phyloP scores from a whole-genome alignment of 495 filamentous ascomycete genomes.

The Pyrenopolyporus hunteri region DNA sequence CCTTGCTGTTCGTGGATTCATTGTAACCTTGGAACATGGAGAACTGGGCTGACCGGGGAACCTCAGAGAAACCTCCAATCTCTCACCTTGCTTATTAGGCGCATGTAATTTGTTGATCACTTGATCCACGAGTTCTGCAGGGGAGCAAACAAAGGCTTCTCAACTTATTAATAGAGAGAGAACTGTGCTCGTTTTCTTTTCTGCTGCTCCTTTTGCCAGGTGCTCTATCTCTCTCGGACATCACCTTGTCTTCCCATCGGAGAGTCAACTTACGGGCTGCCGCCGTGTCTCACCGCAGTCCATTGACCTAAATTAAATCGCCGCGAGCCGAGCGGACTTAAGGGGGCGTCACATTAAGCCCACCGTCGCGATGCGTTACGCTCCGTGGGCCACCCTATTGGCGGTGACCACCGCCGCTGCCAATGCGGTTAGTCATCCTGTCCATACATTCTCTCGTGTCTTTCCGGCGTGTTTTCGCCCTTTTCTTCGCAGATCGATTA shows the following conservation, averaged over 20 bases:
- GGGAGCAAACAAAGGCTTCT: not conserved
- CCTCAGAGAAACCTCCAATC: not conserved
- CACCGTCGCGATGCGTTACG: constrained; percentile 22
- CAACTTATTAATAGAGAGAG: constrained; percentile 29
- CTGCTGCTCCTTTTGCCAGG: too few relatives aligned
- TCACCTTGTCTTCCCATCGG: constrained; percentile 7
- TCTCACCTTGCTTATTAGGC: constrained; percentile 25
- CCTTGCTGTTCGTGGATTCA: constrained; percentile 22
- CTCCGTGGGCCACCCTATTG: constrained; percentile 23
- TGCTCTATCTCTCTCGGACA: constrained; percentile 13
- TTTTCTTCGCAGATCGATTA: constrained; percentile 8
- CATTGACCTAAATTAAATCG: constrained; percentile 8
- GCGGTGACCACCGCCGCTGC: constrained; percentile 20
- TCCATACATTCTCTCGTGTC: not conserved
- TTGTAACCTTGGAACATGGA: constrained; percentile 21
- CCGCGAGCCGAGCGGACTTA: constrained; percentile 8
- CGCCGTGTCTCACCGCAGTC: constrained; percentile 13
- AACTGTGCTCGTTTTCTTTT: constrained; percentile 2
- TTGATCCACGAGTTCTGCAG: constrained; percentile 22
- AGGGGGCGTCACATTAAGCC: too few relatives aligned
- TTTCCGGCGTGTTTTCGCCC: not conserved
- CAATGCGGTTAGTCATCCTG: constrained; percentile 24
- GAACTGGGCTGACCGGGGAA: constrained; percentile 12
- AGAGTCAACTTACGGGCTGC: constrained; percentile 8
- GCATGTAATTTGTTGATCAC: constrained; percentile 28